Conservation (phyloP, 2,329 filamentous ascomycete genomes). For the Aspergillus brasiliensis region DNA sequence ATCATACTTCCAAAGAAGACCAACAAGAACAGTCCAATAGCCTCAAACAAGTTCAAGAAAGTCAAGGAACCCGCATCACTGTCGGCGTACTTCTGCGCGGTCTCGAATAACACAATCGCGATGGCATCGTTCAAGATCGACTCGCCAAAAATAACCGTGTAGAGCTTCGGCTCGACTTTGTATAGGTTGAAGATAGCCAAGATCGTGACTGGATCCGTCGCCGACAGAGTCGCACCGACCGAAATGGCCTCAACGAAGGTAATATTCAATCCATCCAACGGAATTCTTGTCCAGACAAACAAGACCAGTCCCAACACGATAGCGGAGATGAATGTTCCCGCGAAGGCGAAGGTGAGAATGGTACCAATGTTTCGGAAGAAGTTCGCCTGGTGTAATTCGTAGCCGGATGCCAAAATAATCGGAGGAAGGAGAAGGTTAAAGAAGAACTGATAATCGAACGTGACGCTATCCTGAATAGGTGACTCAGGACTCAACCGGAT, state of each 20-base stretch:
- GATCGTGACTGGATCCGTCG: conserved; percentile 96
- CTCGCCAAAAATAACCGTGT: conserved; percentile 98
- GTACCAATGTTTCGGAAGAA: conserved; percentile 98
- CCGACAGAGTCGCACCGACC: conserved; percentile 92
- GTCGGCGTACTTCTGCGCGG: conserved; percentile 87
- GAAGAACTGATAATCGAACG: conserved; percentile 99
- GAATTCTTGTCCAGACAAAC: conserved; percentile 84
- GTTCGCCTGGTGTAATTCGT: conserved; percentile 96
- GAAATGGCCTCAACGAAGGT: conserved; percentile 95
- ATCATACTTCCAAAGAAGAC: conserved; percentile 94
- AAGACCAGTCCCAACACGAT: conserved; percentile 89
- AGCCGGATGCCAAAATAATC: conserved; percentile 95
- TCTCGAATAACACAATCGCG: conserved; percentile 97
- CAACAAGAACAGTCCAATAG: conserved; percentile 89
- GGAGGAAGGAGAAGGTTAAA: conserved; percentile 98
- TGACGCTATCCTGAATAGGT: conserved; percentile 85
- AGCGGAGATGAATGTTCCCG: conserved; percentile 94
- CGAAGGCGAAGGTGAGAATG: conserved; percentile 96
- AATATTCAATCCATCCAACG: conserved; percentile 81
- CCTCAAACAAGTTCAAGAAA: conserved; percentile 82
- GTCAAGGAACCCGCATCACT: conserved; percentile 70
- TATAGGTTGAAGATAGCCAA: conserved; percentile 98
- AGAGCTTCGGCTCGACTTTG: conserved; percentile 97
- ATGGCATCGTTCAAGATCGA: conserved; percentile 98
- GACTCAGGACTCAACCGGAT: conserved; percentile 79